phyloP scores from a whole-genome alignment of 331 rosid species.

The Rosa hybrid region DNA sequence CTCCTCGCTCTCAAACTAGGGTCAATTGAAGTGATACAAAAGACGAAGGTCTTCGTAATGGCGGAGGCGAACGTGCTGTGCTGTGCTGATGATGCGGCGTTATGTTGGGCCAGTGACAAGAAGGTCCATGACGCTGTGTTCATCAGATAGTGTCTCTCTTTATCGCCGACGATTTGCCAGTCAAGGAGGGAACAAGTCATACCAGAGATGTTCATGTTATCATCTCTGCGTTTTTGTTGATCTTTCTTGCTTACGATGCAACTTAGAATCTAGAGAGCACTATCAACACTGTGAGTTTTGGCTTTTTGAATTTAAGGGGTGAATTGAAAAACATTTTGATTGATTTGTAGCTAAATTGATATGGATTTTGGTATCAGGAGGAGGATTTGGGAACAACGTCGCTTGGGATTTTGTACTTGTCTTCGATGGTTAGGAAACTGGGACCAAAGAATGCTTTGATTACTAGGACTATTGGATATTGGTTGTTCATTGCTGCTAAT shows the following conservation, averaged over 20 bases:
- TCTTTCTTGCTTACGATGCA: slow-evolving; percentile 64
- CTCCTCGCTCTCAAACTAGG: too few species aligned
- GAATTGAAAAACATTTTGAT: background rate
- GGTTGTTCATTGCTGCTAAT: slow-evolving; percentile 84
- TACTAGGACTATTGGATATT: slow-evolving; percentile 81
- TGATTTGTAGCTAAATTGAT: background rate
- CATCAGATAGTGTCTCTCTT: slow-evolving; percentile 38
- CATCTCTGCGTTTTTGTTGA: slow-evolving; percentile 62
- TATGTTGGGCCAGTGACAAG: too few species aligned
- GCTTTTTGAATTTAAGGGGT: background rate
- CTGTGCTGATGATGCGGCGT: too few species aligned
- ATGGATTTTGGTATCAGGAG: slow-evolving; percentile 50
- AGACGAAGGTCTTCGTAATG: too few species aligned
- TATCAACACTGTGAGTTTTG: slow-evolving; percentile 63
- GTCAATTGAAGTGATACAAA: too few species aligned
- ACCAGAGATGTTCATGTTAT: slow-evolving; percentile 65
- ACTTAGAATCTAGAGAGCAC: slow-evolving; percentile 89
- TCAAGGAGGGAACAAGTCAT: slow-evolving; percentile 26
- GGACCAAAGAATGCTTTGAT: slow-evolving; percentile 83
- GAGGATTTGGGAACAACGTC: slow-evolving; percentile 78
- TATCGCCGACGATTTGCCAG: slow-evolving; percentile 16
- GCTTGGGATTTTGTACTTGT: slow-evolving; percentile 75
- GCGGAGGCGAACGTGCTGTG: too few species aligned
- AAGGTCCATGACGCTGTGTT: too few species aligned
- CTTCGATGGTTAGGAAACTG: slow-evolving; percentile 67